These are phyloP conservation scores for Paramecium octaurelia DNA, from an alignment of 73 alveolate species.

Conservation along the genomic window DNA sequence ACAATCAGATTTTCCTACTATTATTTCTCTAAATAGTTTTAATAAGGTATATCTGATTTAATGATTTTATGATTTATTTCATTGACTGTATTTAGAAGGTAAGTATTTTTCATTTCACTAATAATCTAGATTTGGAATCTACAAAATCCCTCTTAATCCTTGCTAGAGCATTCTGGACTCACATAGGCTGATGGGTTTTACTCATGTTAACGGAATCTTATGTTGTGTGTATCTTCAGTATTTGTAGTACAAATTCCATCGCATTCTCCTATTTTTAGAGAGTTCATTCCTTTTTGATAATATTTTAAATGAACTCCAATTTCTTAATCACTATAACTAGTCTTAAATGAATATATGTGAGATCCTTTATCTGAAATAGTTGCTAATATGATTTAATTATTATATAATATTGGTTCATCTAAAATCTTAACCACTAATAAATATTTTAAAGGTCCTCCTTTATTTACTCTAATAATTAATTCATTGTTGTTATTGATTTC, in stretches of 20 bases:
- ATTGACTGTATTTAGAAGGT: background rate
- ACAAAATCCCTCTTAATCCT: slow-evolving; percentile 2
- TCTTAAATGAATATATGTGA: background rate
- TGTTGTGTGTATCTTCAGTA: background rate
- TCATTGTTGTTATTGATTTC: background rate
- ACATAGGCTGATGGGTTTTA: background rate
- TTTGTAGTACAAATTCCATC: background rate
- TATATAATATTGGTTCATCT: background rate
- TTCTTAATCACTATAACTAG: background rate
- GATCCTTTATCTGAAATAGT: background rate
- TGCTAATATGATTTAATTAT: background rate
- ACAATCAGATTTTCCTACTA: background rate
- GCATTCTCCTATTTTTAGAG: background rate
- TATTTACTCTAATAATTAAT: background rate
- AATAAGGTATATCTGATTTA: background rate
- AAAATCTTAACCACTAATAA: background rate
- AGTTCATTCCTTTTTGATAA: background rate
- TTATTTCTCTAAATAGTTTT: background rate
- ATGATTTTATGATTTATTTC: background rate
- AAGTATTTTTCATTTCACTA: background rate
- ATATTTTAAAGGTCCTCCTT: background rate
- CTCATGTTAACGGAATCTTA: background rate
- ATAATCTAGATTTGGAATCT: background rate
- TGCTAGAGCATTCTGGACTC: background rate
- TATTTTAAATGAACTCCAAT: background rate